Evolutionary conservation across 2,329 filamentous ascomycete species (phyloP), one percentile per base, ranked within the genome.

Genomic region (Thielaviopsis musarum): DNA sequence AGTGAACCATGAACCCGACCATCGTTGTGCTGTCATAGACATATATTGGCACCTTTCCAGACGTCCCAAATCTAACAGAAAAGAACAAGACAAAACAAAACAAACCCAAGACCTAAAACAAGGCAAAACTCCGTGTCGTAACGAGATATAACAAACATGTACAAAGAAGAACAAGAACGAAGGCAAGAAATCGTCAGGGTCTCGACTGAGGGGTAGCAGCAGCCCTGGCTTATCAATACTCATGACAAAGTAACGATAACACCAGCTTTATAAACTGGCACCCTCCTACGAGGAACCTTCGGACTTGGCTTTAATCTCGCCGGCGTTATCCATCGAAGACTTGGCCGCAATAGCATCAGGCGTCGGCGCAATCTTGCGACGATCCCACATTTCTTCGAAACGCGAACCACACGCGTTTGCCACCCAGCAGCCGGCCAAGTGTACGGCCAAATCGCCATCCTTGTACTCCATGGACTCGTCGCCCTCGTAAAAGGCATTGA

Each of bases 371-470:
- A 59, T 48, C 34, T 61, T 61, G 22, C 60, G 56, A 10, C 57
- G 56, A 21, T 58, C 54, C 60, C 60, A 62, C 60, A 62, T 62
- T n/a, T 59, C 54, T 26, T 62, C 57, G 30, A 62, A 62, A 13
- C 57, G 57, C 51, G 57, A 48, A 53, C 51, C 34, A 24, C 60
- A 62, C n/a, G 54, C 45, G 21, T 62, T 21, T 13, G 19, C 30
- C 9, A 62, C 60, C 60, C 60, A 62, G 54, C 60, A 62, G 54
- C 60, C 60, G 21, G 60, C 60, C 56, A 62, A 41, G 34, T 62
- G 60, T 7, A 62, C 57, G 13, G 59, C 48, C 48, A 62, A 19
- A 59, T 62, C 60, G 41, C 60, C 60, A 13, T 62, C 57, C 49
- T 59, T 24, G 34, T 51, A 62, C 4, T 28, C 52, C 54, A 59